These are phyloP conservation scores for Pestalotiopsis sp. DNA, from an alignment of 2,329 filamentous ascomycete genomes.

Conservation along the genomic window DNA sequence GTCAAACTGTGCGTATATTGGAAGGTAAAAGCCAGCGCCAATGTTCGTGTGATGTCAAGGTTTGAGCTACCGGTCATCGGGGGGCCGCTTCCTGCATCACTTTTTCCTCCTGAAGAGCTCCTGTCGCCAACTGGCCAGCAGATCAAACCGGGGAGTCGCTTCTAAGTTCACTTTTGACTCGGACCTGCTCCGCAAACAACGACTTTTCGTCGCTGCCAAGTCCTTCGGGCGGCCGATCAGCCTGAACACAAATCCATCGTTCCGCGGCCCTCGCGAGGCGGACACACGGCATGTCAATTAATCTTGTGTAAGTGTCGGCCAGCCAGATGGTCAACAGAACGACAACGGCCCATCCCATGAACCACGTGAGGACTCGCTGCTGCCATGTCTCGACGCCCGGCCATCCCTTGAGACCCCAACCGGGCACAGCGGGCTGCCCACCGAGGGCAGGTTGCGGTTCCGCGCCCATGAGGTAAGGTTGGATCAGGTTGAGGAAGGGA, in stretches of 20 bases:
- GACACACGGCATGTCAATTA: neutral
- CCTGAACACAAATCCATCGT: neutral
- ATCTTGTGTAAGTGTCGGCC: neutral
- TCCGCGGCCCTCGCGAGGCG: neutral
- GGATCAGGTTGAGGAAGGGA: slow-evolving; percentile 16
- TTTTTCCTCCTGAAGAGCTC: neutral
- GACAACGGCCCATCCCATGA: neutral
- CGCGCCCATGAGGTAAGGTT: slow-evolving; percentile 1
- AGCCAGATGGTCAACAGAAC: neutral
- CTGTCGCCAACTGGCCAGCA: neutral
- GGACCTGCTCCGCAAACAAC: neutral
- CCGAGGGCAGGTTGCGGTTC: neutral
- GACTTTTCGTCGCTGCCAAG: neutral
- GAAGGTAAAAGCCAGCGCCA: neutral
- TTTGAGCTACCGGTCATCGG: neutral
- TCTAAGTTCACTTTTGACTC: neutral
- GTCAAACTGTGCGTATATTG: neutral
- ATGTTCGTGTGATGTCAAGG: neutral
- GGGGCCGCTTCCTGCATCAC: neutral
- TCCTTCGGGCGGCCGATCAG: neutral
- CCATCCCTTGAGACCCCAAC: slow-evolving; percentile 20
- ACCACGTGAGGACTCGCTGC: neutral
- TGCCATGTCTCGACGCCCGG: neutral
- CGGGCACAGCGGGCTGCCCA: neutral
- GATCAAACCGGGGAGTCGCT: neutral